These are phyloP conservation scores for Jatropha curcas DNA, from an alignment of 345 rosid genomes.

Conservation along the genomic window DNA sequence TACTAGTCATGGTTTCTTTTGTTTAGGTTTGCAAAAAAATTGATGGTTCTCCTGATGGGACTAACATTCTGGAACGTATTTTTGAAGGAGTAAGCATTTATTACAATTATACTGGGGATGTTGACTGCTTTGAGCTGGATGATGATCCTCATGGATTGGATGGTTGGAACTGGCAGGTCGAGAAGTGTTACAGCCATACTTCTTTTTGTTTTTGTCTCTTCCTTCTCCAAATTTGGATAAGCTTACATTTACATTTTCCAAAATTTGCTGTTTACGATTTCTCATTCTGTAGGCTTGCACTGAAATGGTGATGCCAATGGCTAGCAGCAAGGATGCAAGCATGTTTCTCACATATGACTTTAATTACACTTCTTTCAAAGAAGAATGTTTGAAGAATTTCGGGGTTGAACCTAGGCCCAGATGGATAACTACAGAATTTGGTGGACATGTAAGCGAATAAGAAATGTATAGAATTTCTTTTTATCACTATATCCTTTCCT, in stretches of 20 bases:
- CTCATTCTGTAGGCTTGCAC: constrained; percentile 67
- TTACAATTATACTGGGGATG: constrained; percentile 78
- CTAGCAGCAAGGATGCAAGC: constrained; percentile 60
- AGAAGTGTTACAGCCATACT: not conserved
- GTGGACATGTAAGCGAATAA: constrained; percentile 93
- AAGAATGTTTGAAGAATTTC: constrained; percentile 62
- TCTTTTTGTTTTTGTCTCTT: not conserved
- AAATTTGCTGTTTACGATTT: not conserved
- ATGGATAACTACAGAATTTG: constrained; percentile 85
- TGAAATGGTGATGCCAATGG: constrained; percentile 84
- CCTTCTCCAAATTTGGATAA: not conserved
- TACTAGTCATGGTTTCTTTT: too few species aligned
- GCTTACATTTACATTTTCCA: constrained; percentile 2
- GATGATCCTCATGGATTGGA: constrained; percentile 95
- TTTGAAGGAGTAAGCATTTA: constrained; percentile 68
- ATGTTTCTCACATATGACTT: constrained; percentile 65
- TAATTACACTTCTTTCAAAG: constrained; percentile 64
- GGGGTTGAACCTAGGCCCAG: constrained; percentile 69
- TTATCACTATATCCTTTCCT: not conserved
- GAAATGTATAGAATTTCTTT: not conserved
- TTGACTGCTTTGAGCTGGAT: constrained; percentile 75
- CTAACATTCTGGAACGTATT: constrained; percentile 66
- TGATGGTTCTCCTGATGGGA: constrained; percentile 53
- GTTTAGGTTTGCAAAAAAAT: constrained; percentile 74
- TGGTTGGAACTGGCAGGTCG: constrained; percentile 97